phyloP scores from a whole-genome alignment of 2,329 filamentous ascomycete species.

The Onygenales sp. region DNA sequence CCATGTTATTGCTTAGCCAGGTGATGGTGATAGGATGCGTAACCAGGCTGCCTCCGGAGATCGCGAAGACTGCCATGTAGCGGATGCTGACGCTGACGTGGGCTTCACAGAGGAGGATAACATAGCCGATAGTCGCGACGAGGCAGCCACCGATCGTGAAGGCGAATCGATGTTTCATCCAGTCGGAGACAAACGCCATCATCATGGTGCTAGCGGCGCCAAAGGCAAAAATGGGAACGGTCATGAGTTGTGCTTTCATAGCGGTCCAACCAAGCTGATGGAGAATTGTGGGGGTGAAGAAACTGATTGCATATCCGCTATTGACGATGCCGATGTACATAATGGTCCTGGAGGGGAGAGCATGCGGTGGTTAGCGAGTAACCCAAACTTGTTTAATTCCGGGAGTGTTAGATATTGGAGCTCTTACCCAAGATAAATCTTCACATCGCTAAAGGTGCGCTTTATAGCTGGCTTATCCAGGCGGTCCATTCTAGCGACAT shows the following conservation, averaged over 20 bases:
- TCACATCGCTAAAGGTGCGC: constrained; percentile 40
- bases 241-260: constrained; percentile 41
- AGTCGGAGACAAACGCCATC: constrained; percentile 42
- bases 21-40: constrained; percentile 46
- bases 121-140: constrained; percentile 46
- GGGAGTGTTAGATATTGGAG: too few species aligned
- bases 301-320: constrained; percentile 36
- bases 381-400: too few species aligned
- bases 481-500: constrained; percentile 43
- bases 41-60: constrained; percentile 46
- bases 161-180: constrained; percentile 41
- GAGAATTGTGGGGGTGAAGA: constrained; percentile 36
- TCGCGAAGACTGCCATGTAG: constrained; percentile 48
- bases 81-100: constrained; percentile 39
- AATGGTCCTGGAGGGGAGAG: constrained; percentile 34
- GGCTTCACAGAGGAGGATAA: constrained; percentile 43
- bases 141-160: constrained; percentile 45
- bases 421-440: constrained; percentile 35
- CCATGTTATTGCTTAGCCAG: constrained; percentile 50
- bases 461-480: constrained; percentile 39
- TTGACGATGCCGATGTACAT: constrained; percentile 55
- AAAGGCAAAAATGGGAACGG: constrained; percentile 49
- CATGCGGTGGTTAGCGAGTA: neutral
- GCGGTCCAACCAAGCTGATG: constrained; percentile 46
- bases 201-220: constrained; percentile 52